phyloP scores from a whole-genome alignment of 176 grass and related monocot genomes.

The Paspalum notatum region DNA sequence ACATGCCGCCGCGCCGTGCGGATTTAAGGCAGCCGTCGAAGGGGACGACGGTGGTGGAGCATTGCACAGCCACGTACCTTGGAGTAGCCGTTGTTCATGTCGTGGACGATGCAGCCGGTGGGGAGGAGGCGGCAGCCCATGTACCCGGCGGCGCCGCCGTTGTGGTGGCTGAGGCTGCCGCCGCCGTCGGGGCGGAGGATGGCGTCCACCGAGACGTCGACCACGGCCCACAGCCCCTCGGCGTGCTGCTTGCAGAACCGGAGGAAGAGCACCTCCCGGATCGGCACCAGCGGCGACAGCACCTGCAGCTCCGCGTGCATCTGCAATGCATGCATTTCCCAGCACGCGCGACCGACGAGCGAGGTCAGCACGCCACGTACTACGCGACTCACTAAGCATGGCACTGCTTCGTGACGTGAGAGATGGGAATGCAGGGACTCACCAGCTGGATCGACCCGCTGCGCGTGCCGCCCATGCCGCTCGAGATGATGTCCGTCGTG shows the following conservation, averaged over 20 bases:
- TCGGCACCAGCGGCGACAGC: slow-evolving; percentile 85
- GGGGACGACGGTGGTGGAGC: neutral
- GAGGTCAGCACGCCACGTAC: neutral
- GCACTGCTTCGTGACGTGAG: neutral
- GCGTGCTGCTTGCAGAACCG: slow-evolving; percentile 93
- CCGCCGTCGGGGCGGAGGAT: slow-evolving; percentile 33
- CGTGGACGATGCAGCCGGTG: slow-evolving; percentile 66
- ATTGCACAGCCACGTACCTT: slow-evolving; percentile 47
- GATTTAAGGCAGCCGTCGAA: neutral
- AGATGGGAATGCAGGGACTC: slow-evolving; percentile 17
- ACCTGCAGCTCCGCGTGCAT: slow-evolving; percentile 96
- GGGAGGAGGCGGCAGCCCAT: slow-evolving; percentile 68
- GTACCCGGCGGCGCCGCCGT: slow-evolving; percentile 40
- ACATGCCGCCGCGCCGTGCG: slow-evolving; percentile 46
- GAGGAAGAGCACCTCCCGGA: slow-evolving; percentile 70
- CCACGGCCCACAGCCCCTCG: slow-evolving; percentile 80
- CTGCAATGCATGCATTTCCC: slow-evolving; percentile 34
- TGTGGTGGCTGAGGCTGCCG: neutral
- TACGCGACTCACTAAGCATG: neutral
- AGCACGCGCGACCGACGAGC: neutral
- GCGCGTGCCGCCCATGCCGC: slow-evolving; percentile 80
- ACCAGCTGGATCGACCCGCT: slow-evolving; percentile 93
- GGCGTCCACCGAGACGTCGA: slow-evolving; percentile 82
- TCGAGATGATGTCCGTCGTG: slow-evolving; percentile 77
- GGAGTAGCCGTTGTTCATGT: slow-evolving; percentile 77